phyloP scores from a whole-genome alignment of 2,329 filamentous ascomycete species.

The Diaporthe citriasiana region DNA sequence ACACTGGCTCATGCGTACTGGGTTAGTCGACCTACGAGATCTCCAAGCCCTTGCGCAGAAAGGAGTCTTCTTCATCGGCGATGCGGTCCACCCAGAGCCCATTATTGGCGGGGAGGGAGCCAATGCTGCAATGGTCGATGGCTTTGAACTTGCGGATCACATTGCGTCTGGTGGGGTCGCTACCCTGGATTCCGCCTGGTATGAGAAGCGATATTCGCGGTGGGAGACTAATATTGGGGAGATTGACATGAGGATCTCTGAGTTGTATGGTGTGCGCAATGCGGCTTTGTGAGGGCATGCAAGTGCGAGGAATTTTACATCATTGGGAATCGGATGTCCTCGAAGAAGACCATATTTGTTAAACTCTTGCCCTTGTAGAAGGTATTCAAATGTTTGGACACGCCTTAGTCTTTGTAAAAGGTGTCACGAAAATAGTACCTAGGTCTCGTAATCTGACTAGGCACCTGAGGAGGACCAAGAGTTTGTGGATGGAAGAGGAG shows the following conservation, averaged over 20 bases:
- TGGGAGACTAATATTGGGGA: background rate
- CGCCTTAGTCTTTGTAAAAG: no score
- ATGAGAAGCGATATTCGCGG: background rate
- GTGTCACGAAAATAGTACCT: no score
- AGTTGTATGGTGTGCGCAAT: background rate
- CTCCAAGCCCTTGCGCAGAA: background rate
- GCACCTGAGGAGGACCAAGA: background rate
- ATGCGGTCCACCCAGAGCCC: background rate
- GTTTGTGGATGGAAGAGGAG: background rate
- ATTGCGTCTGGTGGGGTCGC: background rate
- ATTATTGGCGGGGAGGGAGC: background rate
- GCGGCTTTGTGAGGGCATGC: background rate
- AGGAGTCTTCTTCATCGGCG: background rate
- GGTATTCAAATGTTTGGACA: no score
- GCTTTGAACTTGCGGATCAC: background rate
- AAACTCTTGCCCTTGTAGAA: no score
- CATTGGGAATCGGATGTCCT: no score
- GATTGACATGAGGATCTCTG: background rate
- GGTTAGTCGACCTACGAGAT: background rate
- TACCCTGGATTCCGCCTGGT: background rate
- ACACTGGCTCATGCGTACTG: background rate
- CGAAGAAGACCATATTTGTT: no score
- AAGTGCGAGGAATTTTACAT: no score
- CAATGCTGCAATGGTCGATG: constrained; percentile 2
- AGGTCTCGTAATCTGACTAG: background rate